phyloP scores from a whole-genome alignment of 257 asterid species.

The Rauvolfia tetraphylla region DNA sequence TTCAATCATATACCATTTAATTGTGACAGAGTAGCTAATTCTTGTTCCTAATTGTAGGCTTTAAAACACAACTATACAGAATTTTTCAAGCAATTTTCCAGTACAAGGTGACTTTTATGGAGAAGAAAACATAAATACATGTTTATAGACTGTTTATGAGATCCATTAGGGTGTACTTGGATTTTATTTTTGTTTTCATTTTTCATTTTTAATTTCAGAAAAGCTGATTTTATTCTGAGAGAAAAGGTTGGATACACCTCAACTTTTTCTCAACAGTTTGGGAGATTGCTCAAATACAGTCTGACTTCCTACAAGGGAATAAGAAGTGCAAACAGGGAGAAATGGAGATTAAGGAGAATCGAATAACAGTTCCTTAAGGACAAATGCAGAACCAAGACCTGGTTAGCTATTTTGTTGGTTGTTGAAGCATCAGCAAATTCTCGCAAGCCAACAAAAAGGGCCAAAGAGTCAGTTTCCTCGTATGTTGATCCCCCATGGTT shows the following conservation, averaged over 20 bases:
- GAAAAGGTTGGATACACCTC: too few relatives aligned
- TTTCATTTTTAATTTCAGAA: too few relatives aligned
- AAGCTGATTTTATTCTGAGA: too few relatives aligned
- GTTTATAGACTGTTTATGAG: background rate
- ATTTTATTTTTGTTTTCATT: too few relatives aligned
- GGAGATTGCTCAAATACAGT: too few relatives aligned
- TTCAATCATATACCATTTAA: background rate
- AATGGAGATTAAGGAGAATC: background rate
- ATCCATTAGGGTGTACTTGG: background rate
- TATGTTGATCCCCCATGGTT: slow-evolving; percentile 91
- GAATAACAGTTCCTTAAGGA: slow-evolving; percentile 12
- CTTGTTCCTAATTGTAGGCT: background rate
- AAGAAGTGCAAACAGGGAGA: background rate
- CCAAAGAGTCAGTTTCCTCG: slow-evolving; percentile 90
- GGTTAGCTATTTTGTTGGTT: slow-evolving; percentile 44
- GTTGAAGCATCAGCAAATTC: slow-evolving; percentile 28
- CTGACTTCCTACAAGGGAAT: background rate
- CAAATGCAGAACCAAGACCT: slow-evolving; percentile 42
- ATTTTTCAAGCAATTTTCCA: background rate
- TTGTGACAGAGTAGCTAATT: background rate
- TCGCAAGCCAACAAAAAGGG: slow-evolving; percentile 60
- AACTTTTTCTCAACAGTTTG: too few relatives aligned
- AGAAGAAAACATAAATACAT: background rate
- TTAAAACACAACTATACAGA: background rate
- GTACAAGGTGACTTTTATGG: background rate